phyloP scores from a whole-genome alignment of 306 rosid genomes.

The Glycine latifolia region DNA sequence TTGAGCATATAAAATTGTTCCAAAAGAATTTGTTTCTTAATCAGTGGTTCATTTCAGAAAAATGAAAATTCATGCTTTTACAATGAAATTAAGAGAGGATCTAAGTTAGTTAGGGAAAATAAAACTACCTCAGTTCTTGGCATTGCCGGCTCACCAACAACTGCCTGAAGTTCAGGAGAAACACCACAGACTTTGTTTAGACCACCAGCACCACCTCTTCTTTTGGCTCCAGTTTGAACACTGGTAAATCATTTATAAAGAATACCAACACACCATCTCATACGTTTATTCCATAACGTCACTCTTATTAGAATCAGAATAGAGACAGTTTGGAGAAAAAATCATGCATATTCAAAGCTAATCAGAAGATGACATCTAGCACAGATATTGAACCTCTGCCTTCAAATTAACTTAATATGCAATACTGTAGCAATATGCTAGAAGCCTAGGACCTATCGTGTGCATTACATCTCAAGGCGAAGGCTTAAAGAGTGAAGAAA shows the following conservation, averaged over 20 bases:
- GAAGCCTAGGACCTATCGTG: background rate
- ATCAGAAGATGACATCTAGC: background rate
- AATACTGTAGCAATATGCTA: background rate
- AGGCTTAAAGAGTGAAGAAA: constrained; percentile 14
- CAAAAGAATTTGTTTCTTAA: background rate
- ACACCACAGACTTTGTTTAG: constrained; percentile 82
- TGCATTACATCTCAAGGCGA: background rate
- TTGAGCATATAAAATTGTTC: constrained; percentile 15
- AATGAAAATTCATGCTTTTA: background rate
- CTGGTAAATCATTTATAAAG: constrained; percentile 46
- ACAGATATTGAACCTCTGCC: background rate
- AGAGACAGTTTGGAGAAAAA: constrained; percentile 1
- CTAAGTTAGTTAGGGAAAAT: background rate
- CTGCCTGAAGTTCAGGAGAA: constrained; percentile 75
- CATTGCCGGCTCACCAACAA: constrained; percentile 78
- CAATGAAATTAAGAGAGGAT: background rate
- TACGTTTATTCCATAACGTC: constrained; percentile 12
- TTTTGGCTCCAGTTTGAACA: constrained; percentile 63
- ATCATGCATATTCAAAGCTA: constrained; percentile 19
- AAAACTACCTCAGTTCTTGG: constrained; percentile 78
- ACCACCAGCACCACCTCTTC: constrained; percentile 84
- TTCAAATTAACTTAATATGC: constrained; percentile 20
- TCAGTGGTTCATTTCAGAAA: background rate
- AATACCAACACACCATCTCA: constrained; percentile 26
- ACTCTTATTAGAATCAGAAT: background rate